A percentile compares a stretch with the other conserved stretches of the same genome.
Evolutionary conservation across 306 rosid species (phyloP).

Genomic region (Vigna unguiculata): DNA sequence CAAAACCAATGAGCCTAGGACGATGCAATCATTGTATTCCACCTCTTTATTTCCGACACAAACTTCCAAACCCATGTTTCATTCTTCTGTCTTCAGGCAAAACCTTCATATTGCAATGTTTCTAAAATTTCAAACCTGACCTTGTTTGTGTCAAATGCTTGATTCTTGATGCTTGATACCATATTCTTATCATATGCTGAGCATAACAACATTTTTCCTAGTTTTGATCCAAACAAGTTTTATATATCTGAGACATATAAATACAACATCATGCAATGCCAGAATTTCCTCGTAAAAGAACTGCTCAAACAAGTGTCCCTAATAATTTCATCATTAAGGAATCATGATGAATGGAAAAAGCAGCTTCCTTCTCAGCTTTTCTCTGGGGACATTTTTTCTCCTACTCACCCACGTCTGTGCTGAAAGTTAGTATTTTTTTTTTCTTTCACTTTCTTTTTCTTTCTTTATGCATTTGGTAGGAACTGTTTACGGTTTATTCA

Average conservation of each 20-base stretch:
- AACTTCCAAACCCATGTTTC: constrained; percentile 47
- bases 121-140: background rate
- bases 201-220: constrained; percentile 35
- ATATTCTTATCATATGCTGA: constrained; percentile 60
- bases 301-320: constrained; percentile 11
- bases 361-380: constrained; percentile 44
- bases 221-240: constrained; percentile 36
- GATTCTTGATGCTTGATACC: constrained; percentile 33
- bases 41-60: constrained; percentile 53
- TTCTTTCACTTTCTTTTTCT: background rate
- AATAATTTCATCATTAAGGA: constrained; percentile 36
- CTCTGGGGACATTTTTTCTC: constrained; percentile 50
- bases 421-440: constrained; percentile 42
- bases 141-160: constrained; percentile 49
- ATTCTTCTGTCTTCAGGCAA: constrained; percentile 34
- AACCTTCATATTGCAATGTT: constrained; percentile 10
- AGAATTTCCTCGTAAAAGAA: background rate
- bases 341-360: constrained; percentile 41
- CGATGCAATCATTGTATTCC: constrained; percentile 37
- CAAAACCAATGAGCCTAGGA: background rate
- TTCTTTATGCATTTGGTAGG: background rate
- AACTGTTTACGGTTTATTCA: background rate
- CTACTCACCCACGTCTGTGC: constrained; percentile 52
- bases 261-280: constrained; percentile 27
- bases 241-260: constrained; percentile 34